phyloP scores from a whole-genome alignment of 2,329 filamentous ascomycete species.

The Nannizziopsis barbatae region DNA sequence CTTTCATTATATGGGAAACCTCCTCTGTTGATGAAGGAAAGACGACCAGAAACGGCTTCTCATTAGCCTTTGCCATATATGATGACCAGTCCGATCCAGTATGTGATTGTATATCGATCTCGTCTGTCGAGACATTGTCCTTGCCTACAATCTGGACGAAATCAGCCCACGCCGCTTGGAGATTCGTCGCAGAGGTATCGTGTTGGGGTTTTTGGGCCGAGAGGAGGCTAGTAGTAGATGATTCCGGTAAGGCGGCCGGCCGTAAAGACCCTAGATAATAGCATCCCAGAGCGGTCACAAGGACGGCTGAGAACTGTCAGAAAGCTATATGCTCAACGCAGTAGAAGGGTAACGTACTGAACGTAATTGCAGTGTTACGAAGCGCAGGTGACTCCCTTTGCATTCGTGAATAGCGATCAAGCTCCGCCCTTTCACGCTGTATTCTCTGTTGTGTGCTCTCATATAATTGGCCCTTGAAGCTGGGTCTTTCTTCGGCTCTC shows the following conservation, averaged over 20 bases:
- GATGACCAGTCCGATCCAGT: constrained; percentile 55
- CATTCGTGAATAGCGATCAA: constrained; percentile 40
- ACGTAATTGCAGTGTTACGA: constrained; percentile 29
- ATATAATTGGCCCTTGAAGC: constrained; percentile 51
- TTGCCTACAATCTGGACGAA: constrained; percentile 51
- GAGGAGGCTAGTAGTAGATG: constrained; percentile 48
- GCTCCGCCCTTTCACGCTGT: constrained; percentile 47
- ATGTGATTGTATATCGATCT: constrained; percentile 45
- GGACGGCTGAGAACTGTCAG: constrained; percentile 33
- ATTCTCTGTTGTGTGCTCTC: constrained; percentile 50
- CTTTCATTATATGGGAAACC: constrained; percentile 75
- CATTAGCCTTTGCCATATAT: constrained; percentile 33
- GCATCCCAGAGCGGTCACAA: constrained; percentile 41
- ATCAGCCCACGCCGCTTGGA: constrained; percentile 55
- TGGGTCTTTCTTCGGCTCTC: constrained; percentile 8
- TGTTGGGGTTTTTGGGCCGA: constrained; percentile 41
- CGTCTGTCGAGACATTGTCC: constrained; percentile 51
- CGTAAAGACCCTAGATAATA: constrained; percentile 46
- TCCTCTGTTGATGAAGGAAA: constrained; percentile 70
- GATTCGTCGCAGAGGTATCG: constrained; percentile 45
- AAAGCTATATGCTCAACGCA: background rate
- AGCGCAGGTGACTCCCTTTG: constrained; percentile 32
- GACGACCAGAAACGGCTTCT: constrained; percentile 51
- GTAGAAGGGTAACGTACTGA: constrained; percentile 28
- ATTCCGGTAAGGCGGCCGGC: constrained; percentile 36